Evolutionary conservation across 768 basidiomycete genomes (phyloP).

Genomic region (Dioszegia hungarica): DNA sequence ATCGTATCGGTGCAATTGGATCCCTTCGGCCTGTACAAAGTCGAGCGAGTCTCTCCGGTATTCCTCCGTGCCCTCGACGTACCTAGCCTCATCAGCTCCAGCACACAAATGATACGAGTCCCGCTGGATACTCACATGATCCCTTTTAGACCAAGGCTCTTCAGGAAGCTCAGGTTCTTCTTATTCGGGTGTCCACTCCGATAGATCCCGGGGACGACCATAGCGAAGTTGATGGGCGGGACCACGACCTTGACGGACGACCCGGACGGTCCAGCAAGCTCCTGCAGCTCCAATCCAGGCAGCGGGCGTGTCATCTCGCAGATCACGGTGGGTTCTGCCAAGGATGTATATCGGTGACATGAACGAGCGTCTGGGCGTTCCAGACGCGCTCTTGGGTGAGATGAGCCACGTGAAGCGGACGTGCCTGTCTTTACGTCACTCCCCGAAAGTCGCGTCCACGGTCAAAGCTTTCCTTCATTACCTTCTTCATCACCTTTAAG

Average conservation of each 20-base stretch:
- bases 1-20: conserved; percentile 27
- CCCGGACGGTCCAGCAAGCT: too few relatives aligned
- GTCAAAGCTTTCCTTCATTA: neutral
- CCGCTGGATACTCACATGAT: conserved; percentile 34
- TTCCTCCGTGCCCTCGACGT: conserved; percentile 34
- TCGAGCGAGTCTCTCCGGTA: conserved; percentile 36
- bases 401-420: neutral
- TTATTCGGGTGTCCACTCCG: conserved; percentile 47
- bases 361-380: too few relatives aligned
- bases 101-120: too few relatives aligned
- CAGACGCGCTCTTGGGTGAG: too few relatives aligned
- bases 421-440: conserved; percentile 8
- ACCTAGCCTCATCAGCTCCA: conserved; percentile 15
- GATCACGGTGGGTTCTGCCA: too few relatives aligned
- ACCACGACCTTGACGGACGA: conserved; percentile 34
- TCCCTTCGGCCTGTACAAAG: conserved; percentile 19
- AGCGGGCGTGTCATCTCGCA: too few relatives aligned
- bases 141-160: conserved; percentile 32
- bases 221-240: conserved; percentile 45
- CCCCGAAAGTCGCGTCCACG: neutral
- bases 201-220: conserved; percentile 38
- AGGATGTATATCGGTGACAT: too few relatives aligned
- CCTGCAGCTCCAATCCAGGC: too few relatives aligned
- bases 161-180: conserved; percentile 44
- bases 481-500: conserved; percentile 2